Evolutionary conservation across 306 rosid genomes (phyloP).

Genomic region (Castanea sativa): DNA sequence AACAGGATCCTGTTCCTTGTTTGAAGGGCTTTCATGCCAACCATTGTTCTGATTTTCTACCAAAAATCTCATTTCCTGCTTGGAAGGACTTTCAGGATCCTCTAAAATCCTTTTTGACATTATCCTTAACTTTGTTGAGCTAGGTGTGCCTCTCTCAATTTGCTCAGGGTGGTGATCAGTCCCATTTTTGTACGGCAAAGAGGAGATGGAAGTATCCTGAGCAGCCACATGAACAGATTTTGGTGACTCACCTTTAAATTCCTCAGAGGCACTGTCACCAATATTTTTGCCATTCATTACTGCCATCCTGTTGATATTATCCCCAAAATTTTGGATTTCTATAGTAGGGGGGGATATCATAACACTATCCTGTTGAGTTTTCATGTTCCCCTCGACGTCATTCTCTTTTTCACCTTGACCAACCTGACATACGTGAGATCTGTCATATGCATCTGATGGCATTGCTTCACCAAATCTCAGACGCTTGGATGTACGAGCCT

Average conservation of each 20-base stretch:
- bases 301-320: conserved; percentile 33
- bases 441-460: conserved; percentile 41
- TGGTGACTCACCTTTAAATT: conserved; percentile 37
- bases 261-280: conserved; percentile 37
- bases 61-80: conserved; percentile 42
- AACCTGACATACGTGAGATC: conserved; percentile 33
- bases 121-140: conserved; percentile 60
- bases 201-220: conserved; percentile 33
- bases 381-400: conserved; percentile 24
- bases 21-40: conserved; percentile 34
- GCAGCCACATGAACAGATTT: conserved; percentile 37
- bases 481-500: conserved; percentile 75
- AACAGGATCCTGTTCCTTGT: conserved; percentile 29
- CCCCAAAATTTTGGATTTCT: conserved; percentile 35
- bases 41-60: conserved; percentile 42
- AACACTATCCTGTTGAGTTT: conserved; percentile 41
- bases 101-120: conserved; percentile 51
- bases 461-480: conserved; percentile 52
- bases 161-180: conserved; percentile 43
- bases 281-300: conserved; percentile 29
- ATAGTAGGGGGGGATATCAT: conserved; percentile 26
- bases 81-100: conserved; percentile 62
- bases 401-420: conserved; percentile 43
- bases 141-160: conserved; percentile 37
- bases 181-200: conserved; percentile 22